These are phyloP conservation scores for Trichoderma hamatum DNA, from an alignment of 2,329 filamentous ascomycete genomes.

Conservation along the genomic window DNA sequence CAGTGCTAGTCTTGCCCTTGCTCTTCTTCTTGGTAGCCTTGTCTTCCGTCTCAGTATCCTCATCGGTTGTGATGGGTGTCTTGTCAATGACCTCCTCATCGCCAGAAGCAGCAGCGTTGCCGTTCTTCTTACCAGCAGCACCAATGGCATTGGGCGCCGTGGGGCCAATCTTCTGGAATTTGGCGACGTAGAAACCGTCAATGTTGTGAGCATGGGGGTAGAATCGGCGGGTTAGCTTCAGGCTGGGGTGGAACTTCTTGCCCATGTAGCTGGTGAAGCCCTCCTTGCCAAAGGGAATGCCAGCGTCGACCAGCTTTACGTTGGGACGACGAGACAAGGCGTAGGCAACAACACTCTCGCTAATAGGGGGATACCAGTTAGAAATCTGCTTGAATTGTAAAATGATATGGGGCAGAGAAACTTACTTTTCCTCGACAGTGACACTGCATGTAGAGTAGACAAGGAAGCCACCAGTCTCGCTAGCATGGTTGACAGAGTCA, in stretches of 20 bases:
- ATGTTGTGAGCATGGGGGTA: conserved; percentile 94
- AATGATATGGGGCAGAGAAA: neutral
- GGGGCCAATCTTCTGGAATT: conserved; percentile 89
- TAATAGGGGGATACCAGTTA: neutral
- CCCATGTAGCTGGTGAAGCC: conserved; percentile 90
- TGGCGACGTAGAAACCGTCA: conserved; percentile 97
- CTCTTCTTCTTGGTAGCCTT: conserved; percentile 27
- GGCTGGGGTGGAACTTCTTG: conserved; percentile 84
- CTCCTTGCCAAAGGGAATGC: conserved; percentile 85
- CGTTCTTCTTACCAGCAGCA: conserved; percentile 40
- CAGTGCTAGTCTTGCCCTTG: conserved; percentile 22
- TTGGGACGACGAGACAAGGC: conserved; percentile 90
- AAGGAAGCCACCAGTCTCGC: conserved; percentile 91
- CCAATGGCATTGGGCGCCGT: conserved; percentile 59
- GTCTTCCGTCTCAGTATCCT: conserved; percentile 49
- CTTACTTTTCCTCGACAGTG: conserved; percentile 75
- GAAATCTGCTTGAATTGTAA: neutral
- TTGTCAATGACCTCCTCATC: conserved; percentile 63
- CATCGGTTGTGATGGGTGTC: conserved; percentile 62
- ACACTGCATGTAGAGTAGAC: conserved; percentile 98
- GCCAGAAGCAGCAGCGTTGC: conserved; percentile 27
- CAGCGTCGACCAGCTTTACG: conserved; percentile 89
- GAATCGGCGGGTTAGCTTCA: conserved; percentile 82
- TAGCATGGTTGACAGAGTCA: conserved; percentile 88
- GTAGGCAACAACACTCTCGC: conserved; percentile 89